Evolutionary conservation across 805 yeast genomes (phyloP).

Genomic region (Yarrowia keelungensis): DNA sequence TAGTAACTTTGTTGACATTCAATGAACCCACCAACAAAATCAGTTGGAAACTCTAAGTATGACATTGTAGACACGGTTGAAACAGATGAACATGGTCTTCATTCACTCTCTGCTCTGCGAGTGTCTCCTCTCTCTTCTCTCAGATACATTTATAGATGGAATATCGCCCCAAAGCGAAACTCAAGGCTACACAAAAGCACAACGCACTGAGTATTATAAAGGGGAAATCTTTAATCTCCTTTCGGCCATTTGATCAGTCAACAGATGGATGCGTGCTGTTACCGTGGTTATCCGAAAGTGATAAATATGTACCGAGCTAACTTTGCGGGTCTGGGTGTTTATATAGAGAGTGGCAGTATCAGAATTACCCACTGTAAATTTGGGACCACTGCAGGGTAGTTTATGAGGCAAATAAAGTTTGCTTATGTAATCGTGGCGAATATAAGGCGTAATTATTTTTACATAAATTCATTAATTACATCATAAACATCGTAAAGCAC

Average conservation of each 20-base stretch:
- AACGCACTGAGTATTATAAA: conserved; percentile 36
- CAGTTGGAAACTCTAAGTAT: too few species aligned
- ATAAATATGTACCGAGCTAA: conserved; percentile 30
- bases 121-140: conserved; percentile 14
- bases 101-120: background rate
- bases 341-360: background rate
- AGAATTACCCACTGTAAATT: background rate
- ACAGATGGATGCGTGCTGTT: conserved; percentile 36
- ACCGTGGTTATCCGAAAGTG: conserved; percentile 36
- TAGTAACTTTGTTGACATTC: too few species aligned
- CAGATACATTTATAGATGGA: conserved; percentile 18
- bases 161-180: conserved; percentile 39
- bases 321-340: background rate
- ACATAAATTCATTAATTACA: background rate
- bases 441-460: background rate
- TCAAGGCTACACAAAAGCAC: conserved; percentile 33
- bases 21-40: too few species aligned
- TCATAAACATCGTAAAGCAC: too few species aligned
- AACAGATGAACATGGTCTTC: background rate
- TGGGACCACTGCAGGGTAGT: conserved; percentile 20
- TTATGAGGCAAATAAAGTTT: background rate
- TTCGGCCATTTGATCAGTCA: conserved; percentile 36
- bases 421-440: background rate
- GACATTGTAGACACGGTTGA: conserved; percentile 9
- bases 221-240: conserved; percentile 36